phyloP scores from a whole-genome alignment of 371 early-diverging fungal genomes.

The Batrachochytrium dendrobatidis region DNA sequence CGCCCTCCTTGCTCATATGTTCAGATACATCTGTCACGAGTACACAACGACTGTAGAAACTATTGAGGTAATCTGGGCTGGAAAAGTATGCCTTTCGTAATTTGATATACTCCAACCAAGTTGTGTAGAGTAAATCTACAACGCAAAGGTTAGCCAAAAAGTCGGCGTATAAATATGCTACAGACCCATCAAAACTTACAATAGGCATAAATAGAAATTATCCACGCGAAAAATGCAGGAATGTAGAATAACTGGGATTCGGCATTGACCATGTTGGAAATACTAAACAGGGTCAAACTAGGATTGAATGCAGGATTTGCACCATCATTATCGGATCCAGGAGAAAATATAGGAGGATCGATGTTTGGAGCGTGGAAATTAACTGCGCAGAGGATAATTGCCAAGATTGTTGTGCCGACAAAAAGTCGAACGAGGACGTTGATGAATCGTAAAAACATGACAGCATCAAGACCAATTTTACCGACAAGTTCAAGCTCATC shows the following conservation, averaged over 20 bases:
- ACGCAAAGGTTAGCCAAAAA: not conserved
- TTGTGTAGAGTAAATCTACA: slow-evolving; percentile 19
- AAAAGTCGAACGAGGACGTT: slow-evolving; percentile 54
- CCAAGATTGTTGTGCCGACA: slow-evolving; percentile 44
- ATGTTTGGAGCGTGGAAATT: slow-evolving; percentile 16
- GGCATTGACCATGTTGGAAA: slow-evolving; percentile 45
- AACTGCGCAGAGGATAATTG: slow-evolving; percentile 22
- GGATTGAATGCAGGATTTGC: not conserved
- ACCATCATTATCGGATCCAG: not conserved
- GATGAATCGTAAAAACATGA: slow-evolving; percentile 67
- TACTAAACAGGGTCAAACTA: not conserved
- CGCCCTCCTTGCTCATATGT: slow-evolving; percentile 49
- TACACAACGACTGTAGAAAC: slow-evolving; percentile 50
- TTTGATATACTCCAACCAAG: slow-evolving; percentile 40
- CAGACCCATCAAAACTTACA: slow-evolving; percentile 7
- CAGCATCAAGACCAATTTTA: slow-evolving; percentile 70
- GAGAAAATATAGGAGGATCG: not conserved
- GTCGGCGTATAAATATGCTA: not conserved
- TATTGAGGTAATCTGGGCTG: slow-evolving; percentile 52
- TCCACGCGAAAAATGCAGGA: slow-evolving; percentile 18
- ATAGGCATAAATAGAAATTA: slow-evolving; percentile 16
- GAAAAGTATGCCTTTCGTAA: slow-evolving; percentile 53
- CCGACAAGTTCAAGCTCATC: slow-evolving; percentile 53
- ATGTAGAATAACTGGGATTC: slow-evolving; percentile 14
- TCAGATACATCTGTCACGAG: slow-evolving; percentile 63